A percentile compares a stretch with the other conserved stretches of the same genome.
These are phyloP conservation scores for Berberis thunbergii DNA, from an alignment of 164 flowering plant genomes.

Conservation along the genomic window DNA sequence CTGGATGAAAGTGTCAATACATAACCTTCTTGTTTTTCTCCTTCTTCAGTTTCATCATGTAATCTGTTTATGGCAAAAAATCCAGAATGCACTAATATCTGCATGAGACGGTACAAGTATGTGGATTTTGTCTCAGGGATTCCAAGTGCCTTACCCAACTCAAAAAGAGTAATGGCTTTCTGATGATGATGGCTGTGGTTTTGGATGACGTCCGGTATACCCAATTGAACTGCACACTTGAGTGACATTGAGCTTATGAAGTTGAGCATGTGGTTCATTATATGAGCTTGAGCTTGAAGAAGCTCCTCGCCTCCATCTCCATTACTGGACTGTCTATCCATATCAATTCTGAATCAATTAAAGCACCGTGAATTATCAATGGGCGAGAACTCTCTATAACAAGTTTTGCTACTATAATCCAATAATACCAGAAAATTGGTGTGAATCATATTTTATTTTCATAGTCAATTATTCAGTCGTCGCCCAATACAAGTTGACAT, in stretches of 20 bases:
- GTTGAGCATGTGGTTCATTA: conserved; percentile 15
- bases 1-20: conserved; percentile 19
- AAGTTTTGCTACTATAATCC: too few relatives aligned
- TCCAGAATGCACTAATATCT: neutral
- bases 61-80: neutral
- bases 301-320: conserved; percentile 8
- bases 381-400: too few relatives aligned
- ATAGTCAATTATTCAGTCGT: too few relatives aligned
- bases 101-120: conserved; percentile 1
- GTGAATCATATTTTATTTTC: too few relatives aligned
- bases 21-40: neutral
- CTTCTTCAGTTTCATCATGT: neutral
- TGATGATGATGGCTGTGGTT: conserved; percentile 7
- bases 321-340: neutral
- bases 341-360: too few relatives aligned
- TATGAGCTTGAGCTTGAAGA: conserved; percentile 24
- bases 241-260: conserved; percentile 34
- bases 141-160: neutral
- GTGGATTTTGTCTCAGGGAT: neutral
- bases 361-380: too few relatives aligned
- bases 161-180: conserved; percentile 11
- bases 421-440: too few relatives aligned
- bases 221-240: conserved; percentile 31
- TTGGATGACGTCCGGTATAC: conserved; percentile 28
- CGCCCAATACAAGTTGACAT: too few relatives aligned